phyloP scores from a whole-genome alignment of 1,139 yeast species.

The Eremothecium coryli region DNA sequence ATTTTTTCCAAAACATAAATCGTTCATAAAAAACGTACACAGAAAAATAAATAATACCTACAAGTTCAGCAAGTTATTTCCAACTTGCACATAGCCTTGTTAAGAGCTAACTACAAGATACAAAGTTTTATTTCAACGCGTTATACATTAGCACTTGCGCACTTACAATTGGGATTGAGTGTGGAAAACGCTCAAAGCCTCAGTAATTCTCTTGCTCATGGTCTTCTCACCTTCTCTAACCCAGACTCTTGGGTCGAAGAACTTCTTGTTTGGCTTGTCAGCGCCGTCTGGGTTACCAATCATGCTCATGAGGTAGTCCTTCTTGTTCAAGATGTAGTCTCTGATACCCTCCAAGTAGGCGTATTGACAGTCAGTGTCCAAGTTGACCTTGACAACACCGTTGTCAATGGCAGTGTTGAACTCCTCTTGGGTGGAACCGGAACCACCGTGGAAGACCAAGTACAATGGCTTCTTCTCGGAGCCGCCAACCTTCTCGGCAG shows the following conservation, averaged over 20 bases:
- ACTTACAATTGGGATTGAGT: slow-evolving; percentile 52
- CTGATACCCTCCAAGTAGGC: slow-evolving; percentile 96
- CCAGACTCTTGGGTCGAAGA: slow-evolving; percentile 99
- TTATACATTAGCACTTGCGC: not conserved
- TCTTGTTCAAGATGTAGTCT: slow-evolving; percentile 90
- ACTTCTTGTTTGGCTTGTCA: slow-evolving; percentile 98
- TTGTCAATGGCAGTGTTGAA: slow-evolving; percentile 80
- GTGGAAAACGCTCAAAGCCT: slow-evolving; percentile 83
- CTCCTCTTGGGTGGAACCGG: slow-evolving; percentile 91
- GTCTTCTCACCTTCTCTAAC: slow-evolving; percentile 99
- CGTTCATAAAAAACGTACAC: too few species aligned
- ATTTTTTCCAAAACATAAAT: too few species aligned
- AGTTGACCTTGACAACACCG: slow-evolving; percentile 98
- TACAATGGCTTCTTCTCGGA: slow-evolving; percentile 68
- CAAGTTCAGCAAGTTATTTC: too few species aligned
- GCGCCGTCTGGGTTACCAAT: slow-evolving; percentile 99
- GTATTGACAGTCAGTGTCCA: slow-evolving; percentile 98
- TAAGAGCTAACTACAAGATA: too few species aligned
- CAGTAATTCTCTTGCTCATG: slow-evolving; percentile 76
- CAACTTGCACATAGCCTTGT: too few species aligned
- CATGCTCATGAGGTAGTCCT: slow-evolving; percentile 80
- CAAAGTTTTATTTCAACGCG: too few species aligned
- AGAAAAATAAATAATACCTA: too few species aligned
- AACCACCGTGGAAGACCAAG: slow-evolving; percentile 99
- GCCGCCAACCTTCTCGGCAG: slow-evolving; percentile 53